phyloP scores from a whole-genome alignment of 2,329 filamentous ascomycete species.

The Fusarium tricinctum region DNA sequence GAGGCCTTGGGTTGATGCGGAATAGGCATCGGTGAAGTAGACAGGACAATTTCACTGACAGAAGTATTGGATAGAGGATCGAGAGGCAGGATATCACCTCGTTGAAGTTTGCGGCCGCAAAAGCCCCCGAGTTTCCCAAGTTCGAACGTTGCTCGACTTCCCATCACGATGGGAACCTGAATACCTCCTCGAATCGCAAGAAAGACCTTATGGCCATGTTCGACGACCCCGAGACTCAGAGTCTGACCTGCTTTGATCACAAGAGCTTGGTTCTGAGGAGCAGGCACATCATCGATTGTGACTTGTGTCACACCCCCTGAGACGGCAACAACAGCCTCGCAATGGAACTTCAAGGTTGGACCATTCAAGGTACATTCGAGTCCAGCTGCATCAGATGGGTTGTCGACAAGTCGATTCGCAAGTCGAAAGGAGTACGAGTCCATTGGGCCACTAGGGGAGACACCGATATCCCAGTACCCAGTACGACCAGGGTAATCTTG shows the following conservation, averaged over 20 bases:
- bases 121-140: slow-evolving; percentile 54
- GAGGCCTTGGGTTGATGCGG: slow-evolving; percentile 44
- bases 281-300: slow-evolving; percentile 44
- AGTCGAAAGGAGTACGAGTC: slow-evolving; percentile 55
- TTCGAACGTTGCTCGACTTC: slow-evolving; percentile 53
- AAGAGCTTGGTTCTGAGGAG: slow-evolving; percentile 44
- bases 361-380: slow-evolving; percentile 56
- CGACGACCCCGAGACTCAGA: slow-evolving; percentile 46
- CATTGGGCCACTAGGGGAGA: slow-evolving; percentile 60
- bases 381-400: slow-evolving; percentile 48
- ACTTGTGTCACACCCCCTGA: slow-evolving; percentile 51
- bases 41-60: background rate
- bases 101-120: slow-evolving; percentile 52
- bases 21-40: slow-evolving; percentile 37
- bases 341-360: slow-evolving; percentile 54
- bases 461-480: slow-evolving; percentile 56
- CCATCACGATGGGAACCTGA: slow-evolving; percentile 52
- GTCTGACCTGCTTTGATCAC: slow-evolving; percentile 47
- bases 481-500: slow-evolving; percentile 59
- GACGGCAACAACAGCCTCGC: slow-evolving; percentile 52
- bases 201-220: slow-evolving; percentile 54
- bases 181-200: slow-evolving; percentile 55
- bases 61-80: background rate
- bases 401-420: slow-evolving; percentile 55
- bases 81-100: slow-evolving; percentile 51